Percentiles rank a stretch among this genome's conserved stretches.
Conservation (phyloP, 2,329 filamentous ascomycete genomes). For the Alternaria alternata region DNA sequence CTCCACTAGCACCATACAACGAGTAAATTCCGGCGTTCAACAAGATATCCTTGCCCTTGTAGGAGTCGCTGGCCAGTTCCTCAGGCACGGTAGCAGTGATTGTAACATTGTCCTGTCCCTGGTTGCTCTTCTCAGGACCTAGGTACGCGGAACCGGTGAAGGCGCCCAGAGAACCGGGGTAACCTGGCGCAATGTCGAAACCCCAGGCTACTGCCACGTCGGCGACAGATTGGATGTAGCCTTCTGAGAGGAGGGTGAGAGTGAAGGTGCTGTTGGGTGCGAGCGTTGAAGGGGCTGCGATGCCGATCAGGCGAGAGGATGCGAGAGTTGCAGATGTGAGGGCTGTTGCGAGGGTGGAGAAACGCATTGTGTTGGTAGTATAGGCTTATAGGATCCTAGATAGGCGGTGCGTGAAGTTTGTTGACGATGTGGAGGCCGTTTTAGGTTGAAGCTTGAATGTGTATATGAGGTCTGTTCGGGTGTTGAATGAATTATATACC, state of each 20-base stretch:
- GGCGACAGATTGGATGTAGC: conserved; percentile 57
- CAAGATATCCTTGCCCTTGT: conserved; percentile 24
- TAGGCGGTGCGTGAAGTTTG: background rate
- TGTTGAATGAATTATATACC: background rate
- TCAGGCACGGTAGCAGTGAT: conserved; percentile 27
- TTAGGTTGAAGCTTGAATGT: background rate
- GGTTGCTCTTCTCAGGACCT: conserved; percentile 43
- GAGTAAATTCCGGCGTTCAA: conserved; percentile 35
- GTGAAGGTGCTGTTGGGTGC: conserved; percentile 50
- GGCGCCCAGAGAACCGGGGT: conserved; percentile 40
- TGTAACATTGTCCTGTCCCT: conserved; percentile 32
- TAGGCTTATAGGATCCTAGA: background rate
- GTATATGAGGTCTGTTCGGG: background rate
- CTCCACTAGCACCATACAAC: conserved; percentile 34
- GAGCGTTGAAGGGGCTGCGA: conserved; percentile 54
- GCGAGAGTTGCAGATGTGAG: conserved; percentile 28
- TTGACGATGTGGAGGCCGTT: too few species aligned
- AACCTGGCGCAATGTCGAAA: conserved; percentile 33
- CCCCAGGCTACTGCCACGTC: conserved; percentile 59
- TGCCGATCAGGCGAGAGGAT: conserved; percentile 55
- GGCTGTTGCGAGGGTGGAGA: conserved; percentile 25
- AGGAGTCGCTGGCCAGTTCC: conserved; percentile 10
- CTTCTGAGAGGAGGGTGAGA: conserved; percentile 51
- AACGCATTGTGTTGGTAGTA: conserved; percentile 24
- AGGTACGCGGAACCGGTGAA: conserved; percentile 45